phyloP scores from a whole-genome alignment of 345 rosid species.

The Trapa bicornis region DNA sequence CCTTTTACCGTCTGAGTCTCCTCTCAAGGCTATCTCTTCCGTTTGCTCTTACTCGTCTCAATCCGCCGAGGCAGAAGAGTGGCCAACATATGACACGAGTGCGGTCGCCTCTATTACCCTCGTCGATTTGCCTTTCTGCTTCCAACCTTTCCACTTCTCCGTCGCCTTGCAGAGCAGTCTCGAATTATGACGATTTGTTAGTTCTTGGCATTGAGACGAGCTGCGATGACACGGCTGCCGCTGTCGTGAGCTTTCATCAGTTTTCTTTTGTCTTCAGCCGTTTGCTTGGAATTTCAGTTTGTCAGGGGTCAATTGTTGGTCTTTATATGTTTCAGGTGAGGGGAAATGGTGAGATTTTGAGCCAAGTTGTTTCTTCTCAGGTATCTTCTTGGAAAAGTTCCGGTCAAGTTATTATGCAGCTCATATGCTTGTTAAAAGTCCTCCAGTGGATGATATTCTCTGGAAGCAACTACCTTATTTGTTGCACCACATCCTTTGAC shows the following conservation, averaged over 20 bases:
- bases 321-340: conserved; percentile 42
- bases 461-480: neutral
- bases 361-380: conserved; percentile 96
- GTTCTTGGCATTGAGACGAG: conserved; percentile 93
- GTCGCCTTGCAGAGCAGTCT: conserved; percentile 2
- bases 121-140: conserved; percentile 12
- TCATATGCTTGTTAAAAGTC: conserved; percentile 3
- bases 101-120: conserved; percentile 13
- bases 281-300: conserved; percentile 2
- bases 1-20: conserved; percentile 34
- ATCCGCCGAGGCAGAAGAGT: conserved; percentile 6
- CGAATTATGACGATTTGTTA: conserved; percentile 34
- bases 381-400: conserved; percentile 24
- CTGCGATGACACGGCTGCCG: conserved; percentile 97
- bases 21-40: conserved; percentile 17
- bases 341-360: conserved; percentile 72
- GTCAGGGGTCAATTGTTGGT: neutral
- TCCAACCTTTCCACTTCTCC: conserved; percentile 7
- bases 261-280: neutral
- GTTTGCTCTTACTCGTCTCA: conserved; percentile 6
- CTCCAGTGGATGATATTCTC: neutral
- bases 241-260: conserved; percentile 38
- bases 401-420: neutral
- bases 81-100: conserved; percentile 5
- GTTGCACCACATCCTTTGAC: neutral